Percentiles rank a stretch among this genome's conserved stretches.
phyloP scores from a whole-genome alignment of 805 yeast genomes.

The Cyberlindnera bimundalis region DNA sequence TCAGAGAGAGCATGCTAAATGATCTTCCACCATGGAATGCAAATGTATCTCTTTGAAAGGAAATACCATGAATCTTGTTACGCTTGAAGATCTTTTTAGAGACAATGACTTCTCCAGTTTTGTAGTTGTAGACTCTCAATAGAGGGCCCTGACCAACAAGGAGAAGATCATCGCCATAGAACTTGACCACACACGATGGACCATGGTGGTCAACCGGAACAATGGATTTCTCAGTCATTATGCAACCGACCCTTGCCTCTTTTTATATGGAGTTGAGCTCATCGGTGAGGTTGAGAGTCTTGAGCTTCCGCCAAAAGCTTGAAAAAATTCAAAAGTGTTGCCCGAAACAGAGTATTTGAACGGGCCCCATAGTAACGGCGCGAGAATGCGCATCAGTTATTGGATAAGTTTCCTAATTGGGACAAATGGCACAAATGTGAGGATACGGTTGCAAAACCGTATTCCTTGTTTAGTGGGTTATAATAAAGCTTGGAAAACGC shows the following conservation, averaged over 20 bases:
- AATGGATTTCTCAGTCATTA: constrained; percentile 3
- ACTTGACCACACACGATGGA: constrained; percentile 16
- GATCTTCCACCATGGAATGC: constrained; percentile 74
- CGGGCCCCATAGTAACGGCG: no score
- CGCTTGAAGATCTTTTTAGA: constrained; percentile 51
- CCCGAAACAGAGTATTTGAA: not conserved
- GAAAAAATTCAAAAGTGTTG: not conserved
- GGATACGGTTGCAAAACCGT: no score
- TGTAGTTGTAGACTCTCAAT: constrained; percentile 51
- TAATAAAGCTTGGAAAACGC: no score
- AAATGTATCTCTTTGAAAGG: constrained; percentile 34
- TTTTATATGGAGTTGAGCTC: no score
- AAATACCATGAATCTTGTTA: constrained; percentile 82
- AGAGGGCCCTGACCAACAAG: constrained; percentile 72
- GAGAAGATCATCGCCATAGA: constrained; percentile 33
- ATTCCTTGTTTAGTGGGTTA: no score
- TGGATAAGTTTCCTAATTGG: no score
- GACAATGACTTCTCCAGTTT: constrained; percentile 34
- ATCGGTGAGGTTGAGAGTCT: not conserved
- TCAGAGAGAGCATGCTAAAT: constrained; percentile 40
- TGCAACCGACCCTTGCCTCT: no score
- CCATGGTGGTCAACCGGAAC: constrained; percentile 20
- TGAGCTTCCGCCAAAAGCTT: not conserved
- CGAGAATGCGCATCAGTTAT: no score
- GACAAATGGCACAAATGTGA: no score